phyloP scores from a whole-genome alignment of 1,284 basidiomycete species.

The Termitomyces sp. region DNA sequence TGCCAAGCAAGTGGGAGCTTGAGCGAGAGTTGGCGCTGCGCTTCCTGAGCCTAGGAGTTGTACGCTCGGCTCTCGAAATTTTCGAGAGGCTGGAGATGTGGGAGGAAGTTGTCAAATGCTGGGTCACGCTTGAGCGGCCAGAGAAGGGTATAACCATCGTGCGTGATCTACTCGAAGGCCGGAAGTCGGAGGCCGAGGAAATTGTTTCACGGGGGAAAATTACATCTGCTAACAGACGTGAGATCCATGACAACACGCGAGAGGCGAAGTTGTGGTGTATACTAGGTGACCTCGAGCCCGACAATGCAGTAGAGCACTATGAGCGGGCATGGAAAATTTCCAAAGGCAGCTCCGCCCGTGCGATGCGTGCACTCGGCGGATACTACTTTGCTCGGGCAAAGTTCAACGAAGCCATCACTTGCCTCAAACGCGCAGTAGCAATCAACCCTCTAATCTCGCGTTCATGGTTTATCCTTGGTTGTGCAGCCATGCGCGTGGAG shows the following conservation, averaged over 20 bases:
- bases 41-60: conserved; percentile 79
- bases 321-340: conserved; percentile 83
- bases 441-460: conserved; percentile 89
- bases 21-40: conserved; percentile 83
- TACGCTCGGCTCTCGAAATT: conserved; percentile 84
- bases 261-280: conserved; percentile 96
- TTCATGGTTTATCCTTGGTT: conserved; percentile 95
- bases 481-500: conserved; percentile 77
- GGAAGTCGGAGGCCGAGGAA: conserved; percentile 74
- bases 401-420: conserved; percentile 62
- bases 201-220: conserved; percentile 63
- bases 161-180: conserved; percentile 77
- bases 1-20: conserved; percentile 89
- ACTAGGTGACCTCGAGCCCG: conserved; percentile 86
- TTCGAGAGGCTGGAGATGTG: conserved; percentile 94
- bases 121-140: conserved; percentile 72
- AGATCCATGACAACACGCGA: conserved; percentile 59
- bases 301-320: conserved; percentile 69
- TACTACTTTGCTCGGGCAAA: conserved; percentile 71
- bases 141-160: conserved; percentile 79
- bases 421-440: conserved; percentile 68
- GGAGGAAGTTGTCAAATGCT: conserved; percentile 90
- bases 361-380: conserved; percentile 88
- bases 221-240: conserved; percentile 37
- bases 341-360: conserved; percentile 73